Conservation (phyloP, 2,329 filamentous ascomycete genomes). For the Beauveria sp. region DNA sequence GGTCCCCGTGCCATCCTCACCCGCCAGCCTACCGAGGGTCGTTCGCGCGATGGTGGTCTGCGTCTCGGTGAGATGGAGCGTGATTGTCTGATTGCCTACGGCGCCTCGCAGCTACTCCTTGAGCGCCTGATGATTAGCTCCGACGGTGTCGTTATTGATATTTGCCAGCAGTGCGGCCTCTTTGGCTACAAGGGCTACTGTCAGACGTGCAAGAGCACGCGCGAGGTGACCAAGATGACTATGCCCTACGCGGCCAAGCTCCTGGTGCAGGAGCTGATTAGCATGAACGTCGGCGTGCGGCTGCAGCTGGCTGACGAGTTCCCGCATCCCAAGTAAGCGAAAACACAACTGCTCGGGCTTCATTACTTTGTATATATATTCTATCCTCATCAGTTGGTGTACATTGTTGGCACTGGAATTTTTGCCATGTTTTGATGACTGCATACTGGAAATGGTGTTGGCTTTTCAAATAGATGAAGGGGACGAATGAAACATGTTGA, state of each 20-base stretch:
- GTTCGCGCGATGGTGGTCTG: conserved; percentile 84
- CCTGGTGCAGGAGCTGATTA: conserved; percentile 89
- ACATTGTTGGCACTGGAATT: background rate
- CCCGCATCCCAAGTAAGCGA: conserved; percentile 47
- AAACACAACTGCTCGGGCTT: background rate
- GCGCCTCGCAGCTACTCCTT: conserved; percentile 82
- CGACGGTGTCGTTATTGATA: conserved; percentile 83
- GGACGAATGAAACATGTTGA: background rate
- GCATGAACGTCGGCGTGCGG: conserved; percentile 96
- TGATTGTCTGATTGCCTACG: conserved; percentile 95
- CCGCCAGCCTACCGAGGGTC: conserved; percentile 90
- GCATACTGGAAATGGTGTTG: conserved; percentile 4
- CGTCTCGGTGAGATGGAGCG: conserved; percentile 98
- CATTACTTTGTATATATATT: conserved; percentile 9
- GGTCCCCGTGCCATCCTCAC: conserved; percentile 89
- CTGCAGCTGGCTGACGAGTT: conserved; percentile 93
- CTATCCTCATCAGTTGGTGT: conserved; percentile 13
- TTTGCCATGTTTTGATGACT: background rate
- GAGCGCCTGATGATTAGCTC: conserved; percentile 93
- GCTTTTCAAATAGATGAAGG: background rate
- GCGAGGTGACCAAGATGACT: conserved; percentile 82
- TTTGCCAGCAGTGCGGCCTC: conserved; percentile 88
- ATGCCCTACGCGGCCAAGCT: conserved; percentile 98
- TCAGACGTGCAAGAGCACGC: conserved; percentile 80
- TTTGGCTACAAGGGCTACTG: conserved; percentile 96